Conservation (phyloP, 768 basidiomycete genomes). For the Boletus fagicola region DNA sequence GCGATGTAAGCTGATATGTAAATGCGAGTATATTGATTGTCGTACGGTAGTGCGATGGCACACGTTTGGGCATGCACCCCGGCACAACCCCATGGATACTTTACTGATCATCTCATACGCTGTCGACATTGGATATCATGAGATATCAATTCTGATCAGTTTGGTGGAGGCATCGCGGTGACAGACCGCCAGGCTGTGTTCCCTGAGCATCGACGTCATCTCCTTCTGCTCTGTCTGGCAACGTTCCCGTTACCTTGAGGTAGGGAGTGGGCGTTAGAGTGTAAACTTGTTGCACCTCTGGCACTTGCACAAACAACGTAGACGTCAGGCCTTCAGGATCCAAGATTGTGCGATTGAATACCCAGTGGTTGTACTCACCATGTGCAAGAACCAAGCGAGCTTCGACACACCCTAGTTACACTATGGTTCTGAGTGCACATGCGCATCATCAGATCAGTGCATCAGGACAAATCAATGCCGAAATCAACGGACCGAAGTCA, state of each 20-base stretch:
- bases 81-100: background rate
- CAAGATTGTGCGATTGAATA: background rate
- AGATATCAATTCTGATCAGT: background rate
- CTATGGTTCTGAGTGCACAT: background rate
- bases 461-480: background rate
- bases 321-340: background rate
- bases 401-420: background rate
- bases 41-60: background rate
- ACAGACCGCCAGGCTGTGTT: background rate
- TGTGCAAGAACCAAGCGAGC: background rate
- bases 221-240: background rate
- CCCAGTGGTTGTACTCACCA: background rate
- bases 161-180: background rate
- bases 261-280: background rate
- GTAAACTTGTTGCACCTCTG: no score
- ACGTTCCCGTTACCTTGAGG: background rate
- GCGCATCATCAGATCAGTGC: no score
- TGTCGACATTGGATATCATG: background rate
- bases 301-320: no score
- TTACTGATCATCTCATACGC: no score
- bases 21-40: background rate
- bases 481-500: background rate
- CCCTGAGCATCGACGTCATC: background rate
- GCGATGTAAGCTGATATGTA: constrained; percentile 8
- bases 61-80: background rate